These are phyloP conservation scores for Apiotrichum gracile DNA, from an alignment of 1,284 basidiomycete species.

Conservation along the genomic window DNA sequence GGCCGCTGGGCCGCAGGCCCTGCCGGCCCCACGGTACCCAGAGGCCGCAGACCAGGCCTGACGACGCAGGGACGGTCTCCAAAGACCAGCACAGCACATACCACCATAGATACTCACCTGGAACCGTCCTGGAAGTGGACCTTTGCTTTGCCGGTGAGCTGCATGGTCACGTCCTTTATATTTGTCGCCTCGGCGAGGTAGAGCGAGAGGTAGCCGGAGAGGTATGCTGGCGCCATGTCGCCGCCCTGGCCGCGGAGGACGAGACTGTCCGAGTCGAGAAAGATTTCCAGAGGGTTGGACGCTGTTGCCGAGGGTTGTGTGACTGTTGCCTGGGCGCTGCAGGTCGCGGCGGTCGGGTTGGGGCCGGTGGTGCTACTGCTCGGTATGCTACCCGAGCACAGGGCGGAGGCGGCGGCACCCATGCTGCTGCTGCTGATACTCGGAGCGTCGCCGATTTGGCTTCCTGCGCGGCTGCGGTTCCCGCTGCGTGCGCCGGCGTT, in stretches of 20 bases:
- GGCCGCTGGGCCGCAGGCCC: no score
- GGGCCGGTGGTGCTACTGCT: background rate
- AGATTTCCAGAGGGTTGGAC: conserved; percentile 58
- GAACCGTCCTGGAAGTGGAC: conserved; percentile 61
- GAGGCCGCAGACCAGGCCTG: no score
- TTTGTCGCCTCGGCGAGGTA: conserved; percentile 72
- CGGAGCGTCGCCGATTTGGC: background rate
- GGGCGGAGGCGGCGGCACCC: conserved; percentile 1
- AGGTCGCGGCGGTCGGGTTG: background rate
- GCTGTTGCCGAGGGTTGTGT: background rate
- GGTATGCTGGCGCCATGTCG: conserved; percentile 67
- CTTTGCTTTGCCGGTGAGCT: conserved; percentile 74
- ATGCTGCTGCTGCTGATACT: background rate
- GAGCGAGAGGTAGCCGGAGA: conserved; percentile 65
- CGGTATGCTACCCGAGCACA: background rate
- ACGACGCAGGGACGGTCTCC: no score
- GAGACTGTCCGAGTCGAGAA: conserved; percentile 64
- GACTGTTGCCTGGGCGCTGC: no score
- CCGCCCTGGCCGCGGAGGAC: conserved; percentile 70
- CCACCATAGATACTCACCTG: conserved; percentile 56
- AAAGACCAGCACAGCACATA: background rate
- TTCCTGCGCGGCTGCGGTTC: background rate
- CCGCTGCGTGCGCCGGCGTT: background rate
- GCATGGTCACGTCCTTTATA: conserved; percentile 77
- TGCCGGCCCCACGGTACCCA: no score